Evolutionary conservation across 495 filamentous ascomycete genomes (phyloP).

Genomic region (Lophium mytilinum): DNA sequence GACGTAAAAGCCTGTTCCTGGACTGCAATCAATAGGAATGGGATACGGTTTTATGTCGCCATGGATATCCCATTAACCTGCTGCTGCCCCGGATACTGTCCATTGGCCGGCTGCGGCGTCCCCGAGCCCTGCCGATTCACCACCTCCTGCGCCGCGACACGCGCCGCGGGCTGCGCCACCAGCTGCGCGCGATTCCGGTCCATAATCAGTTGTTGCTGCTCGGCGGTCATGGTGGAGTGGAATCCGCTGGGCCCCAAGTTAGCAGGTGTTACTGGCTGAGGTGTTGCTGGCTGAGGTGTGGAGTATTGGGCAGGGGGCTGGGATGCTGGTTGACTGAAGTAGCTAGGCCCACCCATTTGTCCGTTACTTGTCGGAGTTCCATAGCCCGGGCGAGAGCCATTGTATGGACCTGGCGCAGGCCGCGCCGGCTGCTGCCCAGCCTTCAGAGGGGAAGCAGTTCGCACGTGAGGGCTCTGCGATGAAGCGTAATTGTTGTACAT

Average conservation of each 20-base stretch:
- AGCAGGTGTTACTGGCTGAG: slow-evolving; percentile 13
- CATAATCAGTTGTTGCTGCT: slow-evolving; percentile 29
- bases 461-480: slow-evolving; percentile 11
- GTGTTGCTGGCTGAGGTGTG: slow-evolving; percentile 10
- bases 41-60: slow-evolving; percentile 5
- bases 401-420: slow-evolving; percentile 4
- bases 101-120: slow-evolving; percentile 20
- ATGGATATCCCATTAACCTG: slow-evolving; percentile 6
- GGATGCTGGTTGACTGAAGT: slow-evolving; percentile 7
- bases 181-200: slow-evolving; percentile 28
- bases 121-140: slow-evolving; percentile 16
- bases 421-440: slow-evolving; percentile 1
- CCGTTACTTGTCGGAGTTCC: slow-evolving; percentile 16
- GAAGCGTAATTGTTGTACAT: slow-evolving; percentile 14
- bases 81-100: slow-evolving; percentile 7
- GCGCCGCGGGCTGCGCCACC: slow-evolving; percentile 23
- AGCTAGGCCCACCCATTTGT: slow-evolving; percentile 9
- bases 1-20: too few species aligned
- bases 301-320: slow-evolving; percentile 10
- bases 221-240: slow-evolving; percentile 20
- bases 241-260: slow-evolving; percentile 22
- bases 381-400: slow-evolving; percentile 7
- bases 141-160: slow-evolving; percentile 23
- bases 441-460: slow-evolving; percentile 21
- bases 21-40: too few species aligned